These are phyloP conservation scores for Globisporangium recalcitrans DNA, from an alignment of 352 stramenopile genomes.

Conservation along the genomic window DNA sequence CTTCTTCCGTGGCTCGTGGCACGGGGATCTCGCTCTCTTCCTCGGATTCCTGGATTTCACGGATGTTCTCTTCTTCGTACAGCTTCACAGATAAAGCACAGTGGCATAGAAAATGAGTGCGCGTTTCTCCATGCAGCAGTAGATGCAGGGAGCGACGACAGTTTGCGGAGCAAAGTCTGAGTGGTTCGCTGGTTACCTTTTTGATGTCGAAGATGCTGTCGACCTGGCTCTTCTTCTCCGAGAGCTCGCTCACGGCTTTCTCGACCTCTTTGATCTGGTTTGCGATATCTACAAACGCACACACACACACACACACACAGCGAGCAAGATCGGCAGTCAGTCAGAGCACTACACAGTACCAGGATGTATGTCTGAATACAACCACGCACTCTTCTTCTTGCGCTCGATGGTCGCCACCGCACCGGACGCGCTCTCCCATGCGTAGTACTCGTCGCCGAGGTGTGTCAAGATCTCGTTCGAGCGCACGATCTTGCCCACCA, in stretches of 20 bases:
- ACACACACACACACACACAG: not conserved
- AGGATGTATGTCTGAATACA: not conserved
- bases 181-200: conserved; percentile 29
- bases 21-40: conserved; percentile 59
- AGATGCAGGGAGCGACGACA: too few species aligned
- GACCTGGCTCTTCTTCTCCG: conserved; percentile 63
- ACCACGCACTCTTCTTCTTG: conserved; percentile 68
- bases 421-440: conserved; percentile 62
- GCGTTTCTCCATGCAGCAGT: too few species aligned
- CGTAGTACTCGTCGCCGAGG: conserved; percentile 77
- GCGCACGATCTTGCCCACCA: conserved; percentile 75
- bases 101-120: not conserved
- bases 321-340: not conserved
- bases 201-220: conserved; percentile 62
- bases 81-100: conserved; percentile 22
- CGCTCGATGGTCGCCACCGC: conserved; percentile 62
- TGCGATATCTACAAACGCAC: conserved; percentile 28
- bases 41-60: conserved; percentile 80
- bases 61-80: conserved; percentile 83
- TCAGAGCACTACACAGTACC: not conserved
- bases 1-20: conserved; percentile 52
- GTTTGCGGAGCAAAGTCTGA: not conserved
- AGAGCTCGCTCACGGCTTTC: conserved; percentile 34
- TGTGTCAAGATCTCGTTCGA: conserved; percentile 83
- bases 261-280: conserved; percentile 56